These are phyloP conservation scores for Chaetomium sp. DNA, from an alignment of 2,329 filamentous ascomycete genomes.

Conservation along the genomic window DNA sequence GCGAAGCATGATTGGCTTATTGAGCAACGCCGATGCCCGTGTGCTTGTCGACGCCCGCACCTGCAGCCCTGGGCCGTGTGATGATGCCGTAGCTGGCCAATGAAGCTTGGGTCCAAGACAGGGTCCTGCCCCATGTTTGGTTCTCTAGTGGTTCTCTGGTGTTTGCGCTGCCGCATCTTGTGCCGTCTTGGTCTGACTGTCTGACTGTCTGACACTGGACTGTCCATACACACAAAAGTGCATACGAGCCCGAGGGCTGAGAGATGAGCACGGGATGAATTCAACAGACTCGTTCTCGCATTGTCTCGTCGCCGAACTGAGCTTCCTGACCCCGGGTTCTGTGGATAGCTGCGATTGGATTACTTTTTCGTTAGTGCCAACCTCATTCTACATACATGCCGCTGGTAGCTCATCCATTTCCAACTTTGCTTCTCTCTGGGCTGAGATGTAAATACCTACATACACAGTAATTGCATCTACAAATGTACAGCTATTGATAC, in stretches of 20 bases:
- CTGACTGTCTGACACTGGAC: slow-evolving; percentile 9
- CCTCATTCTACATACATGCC: neutral
- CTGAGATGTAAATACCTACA: slow-evolving; percentile 11
- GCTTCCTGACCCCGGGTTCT: neutral
- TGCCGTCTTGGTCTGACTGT: neutral
- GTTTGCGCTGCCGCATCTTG: neutral
- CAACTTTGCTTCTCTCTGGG: no score
- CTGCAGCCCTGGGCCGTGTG: slow-evolving; percentile 12
- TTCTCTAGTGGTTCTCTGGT: neutral
- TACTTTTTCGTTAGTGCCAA: neutral
- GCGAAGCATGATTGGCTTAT: slow-evolving; percentile 7
- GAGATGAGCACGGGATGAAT: neutral
- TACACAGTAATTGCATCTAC: slow-evolving; percentile 1
- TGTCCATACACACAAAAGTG: neutral
- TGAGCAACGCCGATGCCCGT: neutral
- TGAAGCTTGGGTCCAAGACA: neutral
- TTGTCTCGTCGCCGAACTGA: neutral
- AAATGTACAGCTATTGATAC: neutral
- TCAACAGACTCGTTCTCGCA: neutral
- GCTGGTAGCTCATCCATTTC: neutral
- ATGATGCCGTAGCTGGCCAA: slow-evolving; percentile 13
- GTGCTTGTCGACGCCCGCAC: neutral
- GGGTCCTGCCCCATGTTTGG: neutral
- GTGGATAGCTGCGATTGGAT: neutral
- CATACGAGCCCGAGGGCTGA: neutral